A percentile compares a stretch with the other conserved stretches of the same genome.
These are phyloP conservation scores for Leishmania turanica DNA, from an alignment of 208 protist species.

Conservation along the genomic window DNA sequence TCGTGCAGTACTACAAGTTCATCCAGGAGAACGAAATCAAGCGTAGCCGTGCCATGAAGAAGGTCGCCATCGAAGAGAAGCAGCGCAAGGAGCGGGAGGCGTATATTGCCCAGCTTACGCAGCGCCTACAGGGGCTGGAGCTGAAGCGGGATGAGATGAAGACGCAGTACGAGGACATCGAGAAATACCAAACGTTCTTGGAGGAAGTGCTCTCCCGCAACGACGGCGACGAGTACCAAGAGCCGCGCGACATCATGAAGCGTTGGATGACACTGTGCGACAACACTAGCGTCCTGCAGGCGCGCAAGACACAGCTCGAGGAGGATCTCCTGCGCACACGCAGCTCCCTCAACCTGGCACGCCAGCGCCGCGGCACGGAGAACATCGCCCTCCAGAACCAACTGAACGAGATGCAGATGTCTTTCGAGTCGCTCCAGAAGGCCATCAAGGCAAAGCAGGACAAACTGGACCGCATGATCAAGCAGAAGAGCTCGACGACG, in stretches of 20 bases:
- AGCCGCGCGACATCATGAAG: slow-evolving; percentile 90
- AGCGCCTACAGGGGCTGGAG: slow-evolving; percentile 60
- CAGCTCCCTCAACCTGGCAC: slow-evolving; percentile 78
- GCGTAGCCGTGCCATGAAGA: slow-evolving; percentile 84
- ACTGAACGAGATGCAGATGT: slow-evolving; percentile 88
- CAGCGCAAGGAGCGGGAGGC: slow-evolving; percentile 87
- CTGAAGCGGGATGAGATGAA: slow-evolving; percentile 59
- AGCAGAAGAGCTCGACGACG: slow-evolving; percentile 87
- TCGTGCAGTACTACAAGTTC: slow-evolving; percentile 95
- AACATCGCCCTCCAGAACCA: slow-evolving; percentile 91
- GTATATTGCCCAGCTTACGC: slow-evolving; percentile 73
- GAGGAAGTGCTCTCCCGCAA: slow-evolving; percentile 90
- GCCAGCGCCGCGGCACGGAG: slow-evolving; percentile 84
- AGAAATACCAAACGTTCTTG: slow-evolving; percentile 89
- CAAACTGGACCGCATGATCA: slow-evolving; percentile 86
- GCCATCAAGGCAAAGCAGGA: slow-evolving; percentile 89
- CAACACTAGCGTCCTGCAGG: slow-evolving; percentile 91
- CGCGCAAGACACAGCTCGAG: slow-evolving; percentile 91
- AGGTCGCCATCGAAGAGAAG: slow-evolving; percentile 82
- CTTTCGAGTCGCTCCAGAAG: slow-evolving; percentile 85
- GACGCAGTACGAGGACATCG: slow-evolving; percentile 58
- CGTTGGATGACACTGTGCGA: slow-evolving; percentile 92
- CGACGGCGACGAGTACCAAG: slow-evolving; percentile 92
- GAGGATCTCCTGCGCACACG: slow-evolving; percentile 90
- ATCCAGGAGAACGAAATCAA: slow-evolving; percentile 95